These are phyloP conservation scores for Metschnikowia chrysomelidarum DNA, from an alignment of 805 yeast genomes.

Conservation along the genomic window DNA sequence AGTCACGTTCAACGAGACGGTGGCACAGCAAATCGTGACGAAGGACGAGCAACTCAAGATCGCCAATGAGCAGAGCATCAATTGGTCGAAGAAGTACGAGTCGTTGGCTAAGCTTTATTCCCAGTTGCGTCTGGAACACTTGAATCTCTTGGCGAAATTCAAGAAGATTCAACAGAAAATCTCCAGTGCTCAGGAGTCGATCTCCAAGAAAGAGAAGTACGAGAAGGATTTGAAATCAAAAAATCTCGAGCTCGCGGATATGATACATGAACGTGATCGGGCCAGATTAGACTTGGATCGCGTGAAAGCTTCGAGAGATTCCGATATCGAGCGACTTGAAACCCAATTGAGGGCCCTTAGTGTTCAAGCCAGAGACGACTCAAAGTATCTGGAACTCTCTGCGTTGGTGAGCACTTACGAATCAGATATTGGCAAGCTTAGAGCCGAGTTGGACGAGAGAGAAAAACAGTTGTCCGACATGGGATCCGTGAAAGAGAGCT, in stretches of 20 bases:
- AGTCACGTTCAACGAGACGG: slow-evolving; percentile 54
- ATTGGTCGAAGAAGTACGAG: slow-evolving; percentile 87
- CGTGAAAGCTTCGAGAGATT: slow-evolving; percentile 59
- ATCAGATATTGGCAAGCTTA: slow-evolving; percentile 55
- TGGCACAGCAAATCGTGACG: slow-evolving; percentile 68
- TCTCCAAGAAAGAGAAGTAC: slow-evolving; percentile 74
- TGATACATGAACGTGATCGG: slow-evolving; percentile 85
- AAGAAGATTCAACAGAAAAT: slow-evolving; percentile 85
- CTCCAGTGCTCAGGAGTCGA: slow-evolving; percentile 84
- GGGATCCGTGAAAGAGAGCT: slow-evolving; percentile 38
- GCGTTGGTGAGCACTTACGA: slow-evolving; percentile 61
- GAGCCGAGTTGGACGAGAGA: slow-evolving; percentile 30
- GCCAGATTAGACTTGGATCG: slow-evolving; percentile 82
- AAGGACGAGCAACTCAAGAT: slow-evolving; percentile 69
- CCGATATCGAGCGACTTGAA: slow-evolving; percentile 62
- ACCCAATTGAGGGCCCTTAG: slow-evolving; percentile 62
- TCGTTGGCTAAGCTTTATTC: slow-evolving; percentile 85
- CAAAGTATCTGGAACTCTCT: slow-evolving; percentile 61
- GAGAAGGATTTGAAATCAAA: slow-evolving; percentile 84
- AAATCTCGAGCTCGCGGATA: slow-evolving; percentile 82
- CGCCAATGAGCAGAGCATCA: slow-evolving; percentile 69
- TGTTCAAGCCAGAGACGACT: slow-evolving; percentile 54
- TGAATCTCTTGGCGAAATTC: slow-evolving; percentile 70
- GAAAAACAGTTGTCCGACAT: slow-evolving; percentile 22
- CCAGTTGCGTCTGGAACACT: slow-evolving; percentile 88